phyloP scores from a whole-genome alignment of 2,329 filamentous ascomycete species.

The Endocalyx cinctus region DNA sequence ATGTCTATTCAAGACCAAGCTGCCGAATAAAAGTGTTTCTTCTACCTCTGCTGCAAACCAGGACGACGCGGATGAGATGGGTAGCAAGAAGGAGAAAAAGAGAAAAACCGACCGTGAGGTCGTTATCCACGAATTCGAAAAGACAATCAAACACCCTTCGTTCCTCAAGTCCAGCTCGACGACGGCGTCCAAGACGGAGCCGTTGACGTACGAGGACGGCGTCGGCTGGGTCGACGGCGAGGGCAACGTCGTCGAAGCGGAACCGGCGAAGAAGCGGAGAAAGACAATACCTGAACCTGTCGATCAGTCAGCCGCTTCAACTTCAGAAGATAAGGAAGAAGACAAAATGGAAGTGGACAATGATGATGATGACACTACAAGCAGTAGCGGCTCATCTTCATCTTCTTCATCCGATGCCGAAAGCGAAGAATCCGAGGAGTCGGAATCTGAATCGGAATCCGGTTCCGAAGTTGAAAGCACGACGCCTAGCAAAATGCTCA shows the following conservation, averaged over 20 bases:
- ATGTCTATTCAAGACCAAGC: constrained; percentile 76
- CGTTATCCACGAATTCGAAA: constrained; percentile 84
- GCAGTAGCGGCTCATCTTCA: constrained; percentile 34
- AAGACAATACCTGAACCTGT: constrained; percentile 11
- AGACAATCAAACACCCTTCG: constrained; percentile 74
- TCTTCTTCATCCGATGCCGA: constrained; percentile 25
- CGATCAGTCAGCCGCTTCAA: constrained; percentile 11
- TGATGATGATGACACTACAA: constrained; percentile 33
- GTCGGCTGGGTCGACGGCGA: constrained; percentile 83
- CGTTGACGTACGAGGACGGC: constrained; percentile 71
- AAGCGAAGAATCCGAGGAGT: constrained; percentile 23
- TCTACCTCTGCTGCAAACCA: constrained; percentile 40
- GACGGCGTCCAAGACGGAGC: constrained; percentile 36
- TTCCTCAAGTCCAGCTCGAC: constrained; percentile 67
- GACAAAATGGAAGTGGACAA: constrained; percentile 15
- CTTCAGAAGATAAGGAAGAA: constrained; percentile 20
- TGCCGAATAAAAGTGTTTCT: too few relatives aligned
- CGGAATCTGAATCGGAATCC: constrained; percentile 21
- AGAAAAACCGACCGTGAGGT: constrained; percentile 55
- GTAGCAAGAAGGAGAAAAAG: constrained; percentile 53
- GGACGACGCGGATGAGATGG: constrained; percentile 34
- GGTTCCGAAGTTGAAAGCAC: constrained; percentile 9
- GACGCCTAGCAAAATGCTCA: constrained; percentile 13
- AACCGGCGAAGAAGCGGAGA: constrained; percentile 34
- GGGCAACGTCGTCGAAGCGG: constrained; percentile 68